Base-by-base conservation (phyloP, 2,329 filamentous ascomycete genomes). In the Colletotrichum sp. region DNA sequence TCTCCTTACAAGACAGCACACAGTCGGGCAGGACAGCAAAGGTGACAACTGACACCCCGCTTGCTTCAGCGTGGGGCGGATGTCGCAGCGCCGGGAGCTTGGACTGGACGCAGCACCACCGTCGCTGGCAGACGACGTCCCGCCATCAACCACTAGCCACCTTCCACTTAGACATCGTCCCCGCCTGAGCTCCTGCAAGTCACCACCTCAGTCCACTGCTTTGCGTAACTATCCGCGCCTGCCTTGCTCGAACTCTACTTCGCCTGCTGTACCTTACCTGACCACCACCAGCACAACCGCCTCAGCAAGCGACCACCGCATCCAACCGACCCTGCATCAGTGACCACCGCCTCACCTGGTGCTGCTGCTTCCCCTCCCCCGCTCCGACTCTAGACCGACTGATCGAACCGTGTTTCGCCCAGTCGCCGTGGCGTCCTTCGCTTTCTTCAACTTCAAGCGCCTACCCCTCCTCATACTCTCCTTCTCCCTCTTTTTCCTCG, bases 401-500 rank as follows among this genome's bases (percentile, higher is more conserved):
- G 56, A 32, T 30, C 70, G 72, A 69, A 69, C 70, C 55, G 55
- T 55, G 70, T 61, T 66, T 72, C 69, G 62, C 61, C 30, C 72
- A 72, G 64, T 80, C 82, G 86, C 80, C 79, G 84, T 88, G 87
- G 87, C 85, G 80, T 78, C 81, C 71, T 76, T 78, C 76, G 74
- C 79, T 78, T 75, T 48, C 64, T 58, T 72, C 67, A 79, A 68
- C 58, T 52, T 72, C 67, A 79, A 68, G 75, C 70, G 62, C 43
- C 71, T 77, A 68, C 77, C 80, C 81, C 82, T 89, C 82, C 81
- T 90, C 76, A 73, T 65, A 34, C 78, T 91, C 80, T 84, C 91
- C 78, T 83, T 88, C 80, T 81, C 92, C 80, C 78, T 92, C 79
- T 83, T 94, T 81, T 88, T 94, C 83, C 81, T 91, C 81, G 84